Evolutionary conservation across 2,329 filamentous ascomycete species (phyloP).

Genomic region (Alternaria ethzedia): DNA sequence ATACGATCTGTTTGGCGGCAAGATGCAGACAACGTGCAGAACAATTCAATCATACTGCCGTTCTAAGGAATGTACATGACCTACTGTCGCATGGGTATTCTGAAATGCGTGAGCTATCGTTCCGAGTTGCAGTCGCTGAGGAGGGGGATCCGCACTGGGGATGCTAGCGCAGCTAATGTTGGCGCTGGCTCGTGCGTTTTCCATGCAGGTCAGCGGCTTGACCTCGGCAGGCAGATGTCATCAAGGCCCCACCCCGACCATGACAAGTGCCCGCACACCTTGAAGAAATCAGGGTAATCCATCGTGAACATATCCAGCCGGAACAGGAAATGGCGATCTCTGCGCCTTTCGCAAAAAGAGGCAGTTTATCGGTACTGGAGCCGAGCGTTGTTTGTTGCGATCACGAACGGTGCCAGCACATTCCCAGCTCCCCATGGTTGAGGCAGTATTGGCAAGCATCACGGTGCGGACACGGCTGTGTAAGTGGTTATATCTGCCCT

Average conservation of each 20-base stretch:
- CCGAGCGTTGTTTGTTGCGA: not conserved
- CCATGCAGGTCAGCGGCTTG: constrained; percentile 21
- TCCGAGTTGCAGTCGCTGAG: constrained; percentile 6
- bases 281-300: not conserved
- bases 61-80: not conserved
- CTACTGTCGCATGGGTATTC: not conserved
- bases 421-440: not conserved
- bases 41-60: not conserved
- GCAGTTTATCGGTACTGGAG: not conserved
- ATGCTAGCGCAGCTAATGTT: constrained; percentile 15
- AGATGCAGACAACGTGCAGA: not conserved
- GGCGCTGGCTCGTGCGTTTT: constrained; percentile 8
- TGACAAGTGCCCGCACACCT: constrained; percentile 3
- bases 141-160: constrained; percentile 11
- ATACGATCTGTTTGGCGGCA: not conserved
- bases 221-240: constrained; percentile 17
- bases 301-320: not conserved
- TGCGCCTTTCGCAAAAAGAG: not conserved
- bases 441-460: not conserved
- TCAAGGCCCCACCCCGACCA: constrained; percentile 5
- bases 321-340: not conserved
- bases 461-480: not conserved
- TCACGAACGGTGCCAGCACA: not conserved
- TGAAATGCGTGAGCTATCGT: not conserved
- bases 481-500: not conserved